Evolutionary conservation across 2,329 filamentous ascomycete species (phyloP).

Genomic region (Diaporthe aspalathi): DNA sequence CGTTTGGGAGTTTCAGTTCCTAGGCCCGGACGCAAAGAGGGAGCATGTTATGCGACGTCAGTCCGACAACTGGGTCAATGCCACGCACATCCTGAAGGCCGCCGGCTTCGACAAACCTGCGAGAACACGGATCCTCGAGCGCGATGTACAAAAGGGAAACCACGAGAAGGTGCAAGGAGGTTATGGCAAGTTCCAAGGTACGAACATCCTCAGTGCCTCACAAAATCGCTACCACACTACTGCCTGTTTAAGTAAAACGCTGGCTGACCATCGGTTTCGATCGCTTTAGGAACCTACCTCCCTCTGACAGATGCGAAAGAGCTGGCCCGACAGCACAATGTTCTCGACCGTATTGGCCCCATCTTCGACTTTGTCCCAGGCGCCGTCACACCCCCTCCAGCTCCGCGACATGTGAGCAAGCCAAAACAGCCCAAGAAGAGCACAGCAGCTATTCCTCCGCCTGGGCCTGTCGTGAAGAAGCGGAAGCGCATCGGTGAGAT

Average conservation of each 20-base stretch:
- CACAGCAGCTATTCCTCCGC: slow-evolving; percentile 55
- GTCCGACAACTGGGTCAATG: slow-evolving; percentile 97
- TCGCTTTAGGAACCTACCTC: slow-evolving; percentile 87
- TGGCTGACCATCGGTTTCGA: slow-evolving; percentile 35
- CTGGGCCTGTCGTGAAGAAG: slow-evolving; percentile 30
- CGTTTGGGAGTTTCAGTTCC: slow-evolving; percentile 91
- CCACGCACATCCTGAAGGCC: slow-evolving; percentile 98
- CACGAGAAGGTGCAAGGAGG: slow-evolving; percentile 99
- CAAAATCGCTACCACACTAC: background rate
- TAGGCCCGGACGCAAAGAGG: slow-evolving; percentile 73
- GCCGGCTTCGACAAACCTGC: slow-evolving; percentile 98
- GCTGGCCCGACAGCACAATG: slow-evolving; percentile 87
- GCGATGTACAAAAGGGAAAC: slow-evolving; percentile 94
- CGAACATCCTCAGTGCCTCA: slow-evolving; percentile 33
- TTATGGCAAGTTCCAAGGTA: slow-evolving; percentile 98
- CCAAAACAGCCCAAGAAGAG: slow-evolving; percentile 80
- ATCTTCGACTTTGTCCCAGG: slow-evolving; percentile 93
- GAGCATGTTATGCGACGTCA: slow-evolving; percentile 96
- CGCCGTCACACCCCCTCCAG: slow-evolving; percentile 88
- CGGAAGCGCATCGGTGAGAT: slow-evolving; percentile 34
- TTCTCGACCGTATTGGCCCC: slow-evolving; percentile 82
- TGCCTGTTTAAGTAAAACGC: background rate
- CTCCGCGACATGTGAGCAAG: slow-evolving; percentile 91
- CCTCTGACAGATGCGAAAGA: slow-evolving; percentile 83
- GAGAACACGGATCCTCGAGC: slow-evolving; percentile 91